A percentile compares a stretch with the other conserved stretches of the same genome.
Conservation (phyloP, 768 basidiomycete genomes). For the Pulveroboletus sp. region DNA sequence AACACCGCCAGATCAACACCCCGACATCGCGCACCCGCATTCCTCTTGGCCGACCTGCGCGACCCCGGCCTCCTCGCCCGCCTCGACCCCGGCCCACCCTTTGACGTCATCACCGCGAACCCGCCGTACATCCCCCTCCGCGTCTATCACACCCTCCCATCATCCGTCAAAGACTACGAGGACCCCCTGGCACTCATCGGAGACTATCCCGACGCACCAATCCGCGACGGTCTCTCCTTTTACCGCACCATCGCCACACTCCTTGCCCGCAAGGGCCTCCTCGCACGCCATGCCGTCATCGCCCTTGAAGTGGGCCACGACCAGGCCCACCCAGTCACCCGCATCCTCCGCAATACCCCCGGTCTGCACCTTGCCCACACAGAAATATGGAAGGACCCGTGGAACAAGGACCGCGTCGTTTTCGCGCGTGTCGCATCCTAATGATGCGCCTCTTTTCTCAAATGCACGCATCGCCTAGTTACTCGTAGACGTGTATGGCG, state of each 20-base stretch:
- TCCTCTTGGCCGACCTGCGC: slow-evolving; percentile 47
- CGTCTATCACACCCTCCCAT: slow-evolving; percentile 61
- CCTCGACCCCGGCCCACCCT: slow-evolving; percentile 45
- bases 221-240: slow-evolving; percentile 55
- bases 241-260: slow-evolving; percentile 72
- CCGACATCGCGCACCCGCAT: slow-evolving; percentile 32
- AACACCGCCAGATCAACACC: slow-evolving; percentile 33
- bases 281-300: slow-evolving; percentile 52
- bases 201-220: slow-evolving; percentile 45
- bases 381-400: slow-evolving; percentile 78
- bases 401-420: slow-evolving; percentile 72
- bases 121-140: slow-evolving; percentile 79
- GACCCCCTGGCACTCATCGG: slow-evolving; percentile 81
- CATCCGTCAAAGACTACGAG: slow-evolving; percentile 76
- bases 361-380: slow-evolving; percentile 40
- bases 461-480: slow-evolving; percentile 16
- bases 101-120: slow-evolving; percentile 81
- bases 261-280: slow-evolving; percentile 48
- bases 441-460: slow-evolving; percentile 19
- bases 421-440: slow-evolving; percentile 41
- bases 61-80: slow-evolving; percentile 18
- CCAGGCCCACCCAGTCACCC: slow-evolving; percentile 63
- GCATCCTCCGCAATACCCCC: slow-evolving; percentile 51
- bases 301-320: slow-evolving; percentile 79
- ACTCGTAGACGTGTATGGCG: slow-evolving; percentile 4